Evolutionary conservation across 495 filamentous ascomycete species (phyloP).

Genomic region (Gamarada debralockiae): DNA sequence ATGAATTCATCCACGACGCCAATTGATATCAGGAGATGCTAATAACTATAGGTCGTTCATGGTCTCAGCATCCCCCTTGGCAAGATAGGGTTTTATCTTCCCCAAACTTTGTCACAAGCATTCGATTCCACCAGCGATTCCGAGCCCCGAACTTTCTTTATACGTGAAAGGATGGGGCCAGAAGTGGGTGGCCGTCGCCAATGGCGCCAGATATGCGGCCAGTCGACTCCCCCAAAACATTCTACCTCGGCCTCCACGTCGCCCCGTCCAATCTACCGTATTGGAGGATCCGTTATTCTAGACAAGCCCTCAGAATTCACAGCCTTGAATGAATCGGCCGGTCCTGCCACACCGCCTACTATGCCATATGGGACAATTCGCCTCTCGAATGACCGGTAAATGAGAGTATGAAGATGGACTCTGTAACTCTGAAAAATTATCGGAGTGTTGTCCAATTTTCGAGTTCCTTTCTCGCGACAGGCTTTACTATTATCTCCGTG

Average conservation of each 20-base stretch:
- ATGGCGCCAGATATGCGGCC: not conserved
- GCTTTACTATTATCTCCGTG: too few relatives aligned
- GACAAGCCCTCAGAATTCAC: not conserved
- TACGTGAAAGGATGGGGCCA: not conserved
- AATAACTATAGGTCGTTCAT: constrained; percentile 64
- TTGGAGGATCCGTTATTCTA: not conserved
- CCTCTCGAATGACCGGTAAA: not conserved
- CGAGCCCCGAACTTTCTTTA: not conserved
- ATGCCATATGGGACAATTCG: not conserved
- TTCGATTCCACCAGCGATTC: constrained; percentile 7
- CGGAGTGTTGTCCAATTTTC: too few relatives aligned
- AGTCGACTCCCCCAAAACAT: not conserved
- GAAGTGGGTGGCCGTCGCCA: not conserved
- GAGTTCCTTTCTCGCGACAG: too few relatives aligned
- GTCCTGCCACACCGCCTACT: not conserved
- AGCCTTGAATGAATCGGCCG: not conserved
- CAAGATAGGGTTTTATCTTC: constrained; percentile 74
- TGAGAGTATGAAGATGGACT: not conserved
- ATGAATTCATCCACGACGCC: constrained; percentile 32
- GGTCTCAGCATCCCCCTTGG: constrained; percentile 80
- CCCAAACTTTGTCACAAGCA: constrained; percentile 61
- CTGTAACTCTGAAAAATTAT: too few relatives aligned
- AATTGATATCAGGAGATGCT: constrained; percentile 3
- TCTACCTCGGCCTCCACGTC: not conserved
- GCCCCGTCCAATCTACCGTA: not conserved